Conservation (phyloP, 2,329 filamentous ascomycete species). For the Xylaria hypoxylon region DNA sequence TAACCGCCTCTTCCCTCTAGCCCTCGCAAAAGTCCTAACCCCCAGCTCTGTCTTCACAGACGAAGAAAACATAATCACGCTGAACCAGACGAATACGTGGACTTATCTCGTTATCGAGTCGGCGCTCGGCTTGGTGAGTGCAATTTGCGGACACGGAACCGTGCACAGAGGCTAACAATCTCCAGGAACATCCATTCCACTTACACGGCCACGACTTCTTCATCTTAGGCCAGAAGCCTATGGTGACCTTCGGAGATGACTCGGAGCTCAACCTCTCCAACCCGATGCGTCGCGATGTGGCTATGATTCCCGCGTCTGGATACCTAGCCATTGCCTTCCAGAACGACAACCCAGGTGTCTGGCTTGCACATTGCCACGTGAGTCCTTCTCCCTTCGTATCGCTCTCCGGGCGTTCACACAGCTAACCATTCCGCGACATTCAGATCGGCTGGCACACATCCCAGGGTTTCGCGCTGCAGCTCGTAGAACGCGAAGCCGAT, state of each 20-base stretch:
- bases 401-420: neutral
- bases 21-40: conserved; percentile 52
- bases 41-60: conserved; percentile 43
- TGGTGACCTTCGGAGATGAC: conserved; percentile 48
- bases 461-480: conserved; percentile 65
- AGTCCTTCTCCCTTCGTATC: conserved; percentile 13
- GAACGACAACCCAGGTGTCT: conserved; percentile 65
- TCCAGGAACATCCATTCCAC: conserved; percentile 57
- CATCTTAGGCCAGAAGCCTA: conserved; percentile 51
- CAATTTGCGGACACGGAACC: neutral
- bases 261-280: conserved; percentile 55
- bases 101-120: conserved; percentile 53
- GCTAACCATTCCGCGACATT: conserved; percentile 26
- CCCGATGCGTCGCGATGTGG: conserved; percentile 62
- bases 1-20: conserved; percentile 26
- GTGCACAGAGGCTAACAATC: conserved; percentile 8
- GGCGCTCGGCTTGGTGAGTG: conserved; percentile 39
- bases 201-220: conserved; percentile 60
- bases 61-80: conserved; percentile 49
- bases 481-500: conserved; percentile 55
- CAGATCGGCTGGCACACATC: conserved; percentile 64
- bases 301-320: conserved; percentile 59
- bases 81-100: conserved; percentile 52
- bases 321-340: conserved; percentile 63
- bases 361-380: conserved; percentile 55